phyloP scores from a whole-genome alignment of 805 yeast species.

The Tetrapisispora namnaoensis region DNA sequence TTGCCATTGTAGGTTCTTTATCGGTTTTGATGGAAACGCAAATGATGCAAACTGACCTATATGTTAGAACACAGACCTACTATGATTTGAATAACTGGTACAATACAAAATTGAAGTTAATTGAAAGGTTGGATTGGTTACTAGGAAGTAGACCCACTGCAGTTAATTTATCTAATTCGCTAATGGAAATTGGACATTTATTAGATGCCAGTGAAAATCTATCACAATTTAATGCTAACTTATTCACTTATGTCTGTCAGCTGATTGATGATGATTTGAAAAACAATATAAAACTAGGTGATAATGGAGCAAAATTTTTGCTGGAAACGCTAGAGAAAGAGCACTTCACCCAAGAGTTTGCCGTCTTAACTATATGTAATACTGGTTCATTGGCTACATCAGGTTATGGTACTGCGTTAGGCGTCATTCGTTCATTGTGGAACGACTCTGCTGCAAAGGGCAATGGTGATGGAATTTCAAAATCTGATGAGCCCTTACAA shows the following conservation, averaged over 20 bases:
- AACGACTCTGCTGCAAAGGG: slow-evolving; percentile 27
- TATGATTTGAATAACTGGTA: slow-evolving; percentile 29
- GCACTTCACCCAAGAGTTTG: slow-evolving; percentile 52
- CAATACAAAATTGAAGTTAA: slow-evolving; percentile 32
- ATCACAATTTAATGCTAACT: slow-evolving; percentile 13
- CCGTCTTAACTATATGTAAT: slow-evolving; percentile 87
- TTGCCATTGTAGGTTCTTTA: slow-evolving; percentile 87
- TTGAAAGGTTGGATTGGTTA: slow-evolving; percentile 49
- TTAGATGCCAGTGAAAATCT: slow-evolving; percentile 26
- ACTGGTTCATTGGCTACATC: slow-evolving; percentile 96
- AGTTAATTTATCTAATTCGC: slow-evolving; percentile 76
- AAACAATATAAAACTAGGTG: slow-evolving; percentile 74
- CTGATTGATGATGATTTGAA: slow-evolving; percentile 66
- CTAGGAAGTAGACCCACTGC: slow-evolving; percentile 89
- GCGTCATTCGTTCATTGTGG: slow-evolving; percentile 73
- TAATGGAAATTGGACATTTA: slow-evolving; percentile 28
- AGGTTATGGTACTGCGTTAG: slow-evolving; percentile 95
- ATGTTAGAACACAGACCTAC: slow-evolving; percentile 16
- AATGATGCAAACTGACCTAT: slow-evolving; percentile 23
- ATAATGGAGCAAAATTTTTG: slow-evolving; percentile 68
- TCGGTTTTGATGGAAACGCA: slow-evolving; percentile 68
- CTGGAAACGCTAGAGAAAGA: slow-evolving; percentile 35
- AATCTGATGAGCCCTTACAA: background rate
- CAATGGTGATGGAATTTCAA: slow-evolving; percentile 7
- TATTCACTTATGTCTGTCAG: slow-evolving; percentile 39